Base-by-base conservation (phyloP, 805 yeast genomes). In the Pichia californica region DNA sequence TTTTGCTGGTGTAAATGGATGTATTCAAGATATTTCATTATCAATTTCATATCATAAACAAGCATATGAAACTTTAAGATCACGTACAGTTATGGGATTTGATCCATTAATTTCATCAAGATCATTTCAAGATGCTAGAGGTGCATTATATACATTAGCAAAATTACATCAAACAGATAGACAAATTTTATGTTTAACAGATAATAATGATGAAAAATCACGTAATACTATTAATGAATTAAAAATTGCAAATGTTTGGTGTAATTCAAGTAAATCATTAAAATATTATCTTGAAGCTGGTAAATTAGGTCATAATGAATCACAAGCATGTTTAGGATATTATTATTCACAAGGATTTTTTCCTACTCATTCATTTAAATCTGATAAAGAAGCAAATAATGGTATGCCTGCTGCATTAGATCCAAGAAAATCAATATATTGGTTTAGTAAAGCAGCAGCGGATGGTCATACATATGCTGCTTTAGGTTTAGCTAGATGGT, bases 401-500 rank as follows among this genome's bases (percentile, higher is more conserved):
- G 50, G 49, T 8, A 30, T 21, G 8, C 69, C 75, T 30, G 51
- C 47, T 7, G 21, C 42, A 6, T 66, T 76, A 1, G 78, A 79
- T 50, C 71, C 85, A 5, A 66, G 70, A 42, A 71, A 75, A 48
- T 76, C 84, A 8, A 71, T 84, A 38, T 83, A 83, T 13, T 85
- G 91, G 89, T 85, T 83, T 59, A 68, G 81, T 9, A 69, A 76
- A 42, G 81, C 86, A 4, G 87, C 88, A 37, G 72, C 69, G 34
- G 68, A 72, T 46, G 83, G 81, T 14, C 81, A 82, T 52, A 70
- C 81, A 0, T 76, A 80, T 54, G 81, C 86, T 3, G 83, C 83
- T 57, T 67, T 84, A 57, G 87, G 86, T 0, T 62, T 84, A 29
- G 76, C 83, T 46, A 88, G 88, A 38, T 83, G 91, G 89, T 77